Evolutionary conservation across 805 yeast species (phyloP).

Genomic region (Metschnikowia cerradonensis): DNA sequence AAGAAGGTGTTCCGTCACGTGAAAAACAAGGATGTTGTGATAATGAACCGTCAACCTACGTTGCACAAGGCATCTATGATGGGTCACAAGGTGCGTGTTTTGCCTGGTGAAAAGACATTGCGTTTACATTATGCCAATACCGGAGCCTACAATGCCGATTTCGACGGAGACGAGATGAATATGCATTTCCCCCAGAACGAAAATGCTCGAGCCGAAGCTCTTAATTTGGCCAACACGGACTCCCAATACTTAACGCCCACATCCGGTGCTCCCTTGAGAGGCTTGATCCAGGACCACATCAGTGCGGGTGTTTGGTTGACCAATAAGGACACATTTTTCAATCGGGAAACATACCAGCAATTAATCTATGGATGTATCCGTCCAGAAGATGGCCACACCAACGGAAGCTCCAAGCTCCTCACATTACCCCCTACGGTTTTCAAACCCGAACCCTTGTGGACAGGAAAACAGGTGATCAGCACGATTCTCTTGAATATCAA

Average conservation of each 20-base stretch:
- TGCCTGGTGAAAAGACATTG: conserved; percentile 95
- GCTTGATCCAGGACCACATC: conserved; percentile 97
- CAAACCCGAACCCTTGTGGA: conserved; percentile 91
- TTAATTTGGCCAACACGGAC: conserved; percentile 92
- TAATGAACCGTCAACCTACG: conserved; percentile 99
- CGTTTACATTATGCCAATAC: conserved; percentile 98
- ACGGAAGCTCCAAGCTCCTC: conserved; percentile 53
- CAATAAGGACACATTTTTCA: conserved; percentile 84
- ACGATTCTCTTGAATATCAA: conserved; percentile 87
- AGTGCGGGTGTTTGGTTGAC: conserved; percentile 99
- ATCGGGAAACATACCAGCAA: conserved; percentile 90
- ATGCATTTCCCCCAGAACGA: conserved; percentile 99
- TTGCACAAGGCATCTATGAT: conserved; percentile 99
- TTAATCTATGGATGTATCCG: conserved; percentile 88
- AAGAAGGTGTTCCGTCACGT: conserved; percentile 95
- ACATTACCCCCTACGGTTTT: conserved; percentile 86
- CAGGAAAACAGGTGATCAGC: conserved; percentile 94
- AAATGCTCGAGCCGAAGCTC: conserved; percentile 94
- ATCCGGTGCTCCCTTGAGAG: conserved; percentile 97
- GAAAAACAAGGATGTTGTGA: conserved; percentile 88
- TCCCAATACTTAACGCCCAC: conserved; percentile 98
- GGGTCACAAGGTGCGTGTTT: conserved; percentile 97
- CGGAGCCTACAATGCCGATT: conserved; percentile 98
- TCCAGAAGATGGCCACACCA: conserved; percentile 95
- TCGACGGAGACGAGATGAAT: conserved; percentile 99